Conservation (phyloP, 495 filamentous ascomycete genomes). For the Penicillium argentinense region DNA sequence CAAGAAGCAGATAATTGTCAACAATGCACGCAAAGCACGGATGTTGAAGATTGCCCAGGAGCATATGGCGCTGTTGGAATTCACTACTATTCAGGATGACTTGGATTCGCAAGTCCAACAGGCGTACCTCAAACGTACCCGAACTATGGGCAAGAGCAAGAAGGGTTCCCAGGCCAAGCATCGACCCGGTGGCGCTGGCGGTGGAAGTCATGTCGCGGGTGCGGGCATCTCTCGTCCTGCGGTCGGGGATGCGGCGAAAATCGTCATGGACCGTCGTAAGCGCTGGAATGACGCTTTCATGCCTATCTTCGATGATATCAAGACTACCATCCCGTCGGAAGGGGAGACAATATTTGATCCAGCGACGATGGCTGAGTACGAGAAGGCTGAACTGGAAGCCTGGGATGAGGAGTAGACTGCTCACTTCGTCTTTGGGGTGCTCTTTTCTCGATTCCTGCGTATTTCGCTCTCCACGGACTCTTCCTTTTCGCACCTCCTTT, state of each 20-base stretch:
- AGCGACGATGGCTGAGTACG: conserved; percentile 52
- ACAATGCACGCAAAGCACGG: conserved; percentile 85
- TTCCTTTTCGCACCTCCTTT: conserved; percentile 3
- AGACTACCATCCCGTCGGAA: conserved; percentile 54
- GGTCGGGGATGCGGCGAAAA: conserved; percentile 86
- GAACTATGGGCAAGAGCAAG: conserved; percentile 89
- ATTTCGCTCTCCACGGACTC: conserved; percentile 2
- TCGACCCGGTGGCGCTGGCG: conserved; percentile 62
- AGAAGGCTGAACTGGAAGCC: conserved; percentile 69
- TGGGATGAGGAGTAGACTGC: conserved; percentile 65
- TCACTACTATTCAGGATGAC: conserved; percentile 93
- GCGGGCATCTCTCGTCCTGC: conserved; percentile 67
- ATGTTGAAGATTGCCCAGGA: conserved; percentile 84
- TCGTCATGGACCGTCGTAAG: conserved; percentile 82
- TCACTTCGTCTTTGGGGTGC: not conserved
- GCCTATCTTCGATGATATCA: conserved; percentile 78
- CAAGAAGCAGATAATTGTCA: conserved; percentile 74
- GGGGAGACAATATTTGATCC: conserved; percentile 66
- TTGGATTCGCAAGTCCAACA: conserved; percentile 93
- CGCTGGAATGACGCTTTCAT: conserved; percentile 88
- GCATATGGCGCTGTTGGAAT: conserved; percentile 92
- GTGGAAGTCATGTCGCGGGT: conserved; percentile 50
- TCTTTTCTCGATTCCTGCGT: not conserved
- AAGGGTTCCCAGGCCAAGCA: conserved; percentile 70
- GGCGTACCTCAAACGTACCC: conserved; percentile 94